phyloP scores from a whole-genome alignment of 2,329 filamentous ascomycete genomes.

The Incumbomyces lentus region DNA sequence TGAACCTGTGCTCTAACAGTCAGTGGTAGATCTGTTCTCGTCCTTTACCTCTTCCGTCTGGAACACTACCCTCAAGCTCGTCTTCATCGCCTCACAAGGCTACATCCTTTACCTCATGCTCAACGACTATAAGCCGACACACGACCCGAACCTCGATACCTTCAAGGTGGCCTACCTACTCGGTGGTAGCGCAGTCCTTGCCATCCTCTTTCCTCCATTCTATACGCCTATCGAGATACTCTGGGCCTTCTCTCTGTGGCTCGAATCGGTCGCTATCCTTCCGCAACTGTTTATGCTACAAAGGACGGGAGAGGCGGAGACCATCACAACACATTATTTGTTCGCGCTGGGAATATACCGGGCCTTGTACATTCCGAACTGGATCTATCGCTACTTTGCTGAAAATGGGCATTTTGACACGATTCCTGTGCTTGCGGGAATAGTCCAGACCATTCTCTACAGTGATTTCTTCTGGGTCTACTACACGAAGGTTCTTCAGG shows the following conservation, averaged over 20 bases:
- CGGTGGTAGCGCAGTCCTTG: conserved; percentile 66
- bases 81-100: conserved; percentile 80
- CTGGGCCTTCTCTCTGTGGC: conserved; percentile 97
- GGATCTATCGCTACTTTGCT: conserved; percentile 80
- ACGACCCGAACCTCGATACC: conserved; percentile 92
- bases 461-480: conserved; percentile 99
- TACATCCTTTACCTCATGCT: conserved; percentile 99
- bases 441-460: conserved; percentile 90
- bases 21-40: conserved; percentile 70
- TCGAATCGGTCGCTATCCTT: conserved; percentile 91
- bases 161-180: conserved; percentile 91
- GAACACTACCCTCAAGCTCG: conserved; percentile 90
- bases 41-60: conserved; percentile 70
- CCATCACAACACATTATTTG: conserved; percentile 97
- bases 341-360: conserved; percentile 88
- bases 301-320: conserved; percentile 93
- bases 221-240: conserved; percentile 73
- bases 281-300: conserved; percentile 98
- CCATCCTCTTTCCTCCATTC: conserved; percentile 71
- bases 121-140: conserved; percentile 91
- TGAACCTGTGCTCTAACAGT: conserved; percentile 2
- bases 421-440: conserved; percentile 77
- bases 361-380: conserved; percentile 95
- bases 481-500: conserved; percentile 87
- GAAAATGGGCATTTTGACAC: conserved; percentile 68